Evolutionary conservation across 2,329 filamentous ascomycete genomes (phyloP).

Genomic region (Emergomyces africanus): DNA sequence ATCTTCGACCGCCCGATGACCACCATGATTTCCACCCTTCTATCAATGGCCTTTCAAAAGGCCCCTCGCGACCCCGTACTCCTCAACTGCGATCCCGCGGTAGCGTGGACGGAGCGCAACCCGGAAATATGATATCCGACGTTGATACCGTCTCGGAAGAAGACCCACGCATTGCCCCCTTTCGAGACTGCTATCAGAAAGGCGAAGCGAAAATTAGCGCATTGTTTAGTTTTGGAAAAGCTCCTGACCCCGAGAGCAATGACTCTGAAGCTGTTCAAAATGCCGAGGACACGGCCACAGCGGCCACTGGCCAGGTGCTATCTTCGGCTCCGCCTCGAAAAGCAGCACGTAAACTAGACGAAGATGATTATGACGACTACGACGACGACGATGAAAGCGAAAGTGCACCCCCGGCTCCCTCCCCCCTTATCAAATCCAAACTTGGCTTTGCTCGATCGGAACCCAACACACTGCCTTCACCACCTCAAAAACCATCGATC

Average conservation of each 20-base stretch:
- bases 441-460: constrained; percentile 39
- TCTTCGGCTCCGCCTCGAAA: constrained; percentile 38
- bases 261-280: constrained; percentile 38
- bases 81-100: constrained; percentile 32
- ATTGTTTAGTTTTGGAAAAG: constrained; percentile 49
- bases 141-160: constrained; percentile 49
- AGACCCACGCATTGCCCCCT: constrained; percentile 54
- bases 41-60: constrained; percentile 32
- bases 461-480: constrained; percentile 47
- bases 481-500: constrained; percentile 54
- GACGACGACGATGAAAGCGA: constrained; percentile 49
- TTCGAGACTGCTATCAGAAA: constrained; percentile 64
- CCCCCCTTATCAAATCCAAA: constrained; percentile 39
- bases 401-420: constrained; percentile 30
- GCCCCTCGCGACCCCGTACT: constrained; percentile 31
- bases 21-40: constrained; percentile 26
- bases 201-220: constrained; percentile 64
- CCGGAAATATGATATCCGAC: constrained; percentile 37
- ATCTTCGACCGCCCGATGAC: constrained; percentile 51
- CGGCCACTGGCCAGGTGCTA: constrained; percentile 37
- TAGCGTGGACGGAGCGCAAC: constrained; percentile 34
- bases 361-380: constrained; percentile 60
- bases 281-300: constrained; percentile 20
- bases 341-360: constrained; percentile 61
- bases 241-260: constrained; percentile 18